Base-by-base conservation (phyloP, 768 basidiomycete species). In the Rhodosporidiobolus odoratus region DNA sequence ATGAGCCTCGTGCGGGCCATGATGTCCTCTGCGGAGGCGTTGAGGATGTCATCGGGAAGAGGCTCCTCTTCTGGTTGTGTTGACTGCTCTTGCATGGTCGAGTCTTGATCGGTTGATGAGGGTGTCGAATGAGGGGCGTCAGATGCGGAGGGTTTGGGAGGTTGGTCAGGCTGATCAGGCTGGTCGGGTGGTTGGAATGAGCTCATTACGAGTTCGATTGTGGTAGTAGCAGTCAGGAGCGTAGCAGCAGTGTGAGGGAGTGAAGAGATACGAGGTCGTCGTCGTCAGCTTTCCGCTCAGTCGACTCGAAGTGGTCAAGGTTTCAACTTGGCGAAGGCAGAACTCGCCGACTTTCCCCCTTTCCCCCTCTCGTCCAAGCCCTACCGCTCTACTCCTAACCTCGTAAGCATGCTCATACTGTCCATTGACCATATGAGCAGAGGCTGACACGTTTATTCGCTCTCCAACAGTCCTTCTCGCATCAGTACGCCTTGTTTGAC, bases 1-100 rank as follows among this genome's bases (percentile, higher is more conserved):
- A 99, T 92, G 68, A 99, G 84, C 70, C 95, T 84, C 81, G 88
- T 89, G 80, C 94, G 85, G 65, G 92, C 92, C 71, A 87, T 78
- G 75, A 98, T 90, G 73, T 97, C 94, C 57, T 96, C 93, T 2
- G 90, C 87, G 72, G 83, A 83, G 54, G 92, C 82, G 40, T 84
- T 82, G 80, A 88, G 81, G 75, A 99, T 89, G 43, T 95, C 91
- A 72, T 88, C 88, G 2, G 95, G 92, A 62, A 98, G 89, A 17
- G 65, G 67, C 80, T 97, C 94, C 32, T 87, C 88, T 87, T 91
- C 88, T 0, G 70, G 61, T 37, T 59, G 43, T 0, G n/a, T 2
- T 12, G 59, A 32, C 17, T 59, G 59, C 54, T 41, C 10, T n/a
- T 43, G 1, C 70, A 71, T 71, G 30, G 41, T 52, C 17, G 57